These are phyloP conservation scores for Ulvella scutata DNA, from an alignment of 139 green algal species.

Conservation along the genomic window DNA sequence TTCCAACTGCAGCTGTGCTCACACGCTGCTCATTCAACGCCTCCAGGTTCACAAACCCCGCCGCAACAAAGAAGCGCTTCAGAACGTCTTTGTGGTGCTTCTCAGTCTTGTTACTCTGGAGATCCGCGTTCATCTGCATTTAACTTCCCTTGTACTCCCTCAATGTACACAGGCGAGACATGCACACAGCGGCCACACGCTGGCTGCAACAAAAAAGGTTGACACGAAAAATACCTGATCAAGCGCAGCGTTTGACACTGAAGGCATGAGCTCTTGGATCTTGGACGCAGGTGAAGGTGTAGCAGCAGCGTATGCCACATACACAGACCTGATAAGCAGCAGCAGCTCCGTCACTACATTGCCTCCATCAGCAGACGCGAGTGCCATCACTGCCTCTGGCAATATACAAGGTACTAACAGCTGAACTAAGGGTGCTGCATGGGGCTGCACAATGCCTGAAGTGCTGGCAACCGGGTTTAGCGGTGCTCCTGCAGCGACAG, in stretches of 20 bases:
- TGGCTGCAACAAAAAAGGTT: not conserved
- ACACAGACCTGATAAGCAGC: not conserved
- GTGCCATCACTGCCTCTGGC: not conserved
- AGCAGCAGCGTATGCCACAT: not conserved
- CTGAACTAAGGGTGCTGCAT: not conserved
- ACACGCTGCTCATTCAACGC: too few relatives aligned
- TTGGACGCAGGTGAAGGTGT: not conserved
- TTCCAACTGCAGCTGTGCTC: too few relatives aligned
- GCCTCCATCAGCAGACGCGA: not conserved
- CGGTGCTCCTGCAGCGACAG: not conserved
- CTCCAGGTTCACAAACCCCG: not conserved
- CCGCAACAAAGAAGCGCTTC: conserved; percentile 2
- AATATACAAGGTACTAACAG: not conserved
- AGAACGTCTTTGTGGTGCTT: not conserved
- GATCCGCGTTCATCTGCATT: not conserved
- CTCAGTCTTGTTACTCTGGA: not conserved
- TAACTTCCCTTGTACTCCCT: not conserved
- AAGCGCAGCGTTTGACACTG: not conserved
- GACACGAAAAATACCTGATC: not conserved
- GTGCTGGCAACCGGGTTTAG: not conserved
- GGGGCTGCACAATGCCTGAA: not conserved
- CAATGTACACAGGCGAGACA: not conserved
- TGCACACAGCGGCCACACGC: not conserved
- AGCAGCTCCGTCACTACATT: not conserved
- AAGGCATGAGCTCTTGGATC: not conserved